Evolutionary conservation across 768 basidiomycete genomes (phyloP).

Genomic region (Tylopilus cervinicoccineus): DNA sequence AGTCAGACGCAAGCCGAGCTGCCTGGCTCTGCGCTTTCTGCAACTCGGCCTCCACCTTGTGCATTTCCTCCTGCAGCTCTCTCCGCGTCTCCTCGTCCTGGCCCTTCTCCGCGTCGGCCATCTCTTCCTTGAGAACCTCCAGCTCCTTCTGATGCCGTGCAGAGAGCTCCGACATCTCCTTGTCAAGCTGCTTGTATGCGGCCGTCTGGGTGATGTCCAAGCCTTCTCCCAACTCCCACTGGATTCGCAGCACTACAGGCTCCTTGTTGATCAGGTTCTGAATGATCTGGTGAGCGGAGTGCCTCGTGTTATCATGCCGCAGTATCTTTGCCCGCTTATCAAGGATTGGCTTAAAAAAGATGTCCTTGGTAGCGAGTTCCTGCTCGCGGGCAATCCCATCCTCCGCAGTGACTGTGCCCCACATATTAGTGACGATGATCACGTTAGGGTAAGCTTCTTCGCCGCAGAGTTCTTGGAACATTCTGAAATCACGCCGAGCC

Average conservation of each 20-base stretch:
- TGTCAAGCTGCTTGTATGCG: slow-evolving; percentile 49
- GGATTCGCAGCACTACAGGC: slow-evolving; percentile 47
- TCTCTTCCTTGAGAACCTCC: slow-evolving; percentile 42
- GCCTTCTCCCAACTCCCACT: slow-evolving; percentile 47
- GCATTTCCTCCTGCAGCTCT: slow-evolving; percentile 41
- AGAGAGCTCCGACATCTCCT: slow-evolving; percentile 46
- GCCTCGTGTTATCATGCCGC: slow-evolving; percentile 40
- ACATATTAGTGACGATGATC: slow-evolving; percentile 51
- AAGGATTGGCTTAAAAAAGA: slow-evolving; percentile 50
- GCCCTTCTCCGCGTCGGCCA: slow-evolving; percentile 40
- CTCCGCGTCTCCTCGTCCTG: slow-evolving; percentile 45
- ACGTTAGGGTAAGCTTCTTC: slow-evolving; percentile 47
- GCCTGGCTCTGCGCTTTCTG: slow-evolving; percentile 28
- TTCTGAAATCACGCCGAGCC: slow-evolving; percentile 44
- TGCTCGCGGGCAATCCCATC: slow-evolving; percentile 39
- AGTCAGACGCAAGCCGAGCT: slow-evolving; percentile 30
- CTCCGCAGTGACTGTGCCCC: slow-evolving; percentile 38
- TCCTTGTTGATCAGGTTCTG: slow-evolving; percentile 37
- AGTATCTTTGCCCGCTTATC: slow-evolving; percentile 41
- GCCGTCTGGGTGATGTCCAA: slow-evolving; percentile 49
- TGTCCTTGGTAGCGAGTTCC: slow-evolving; percentile 38
- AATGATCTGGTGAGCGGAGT: slow-evolving; percentile 45
- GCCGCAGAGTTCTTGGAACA: slow-evolving; percentile 54
- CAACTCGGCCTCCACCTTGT: slow-evolving; percentile 30
- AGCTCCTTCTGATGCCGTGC: slow-evolving; percentile 45